Base-by-base conservation (phyloP, 192 early-diverging fungal genomes). In the Neocallimastix lanati region DNA sequence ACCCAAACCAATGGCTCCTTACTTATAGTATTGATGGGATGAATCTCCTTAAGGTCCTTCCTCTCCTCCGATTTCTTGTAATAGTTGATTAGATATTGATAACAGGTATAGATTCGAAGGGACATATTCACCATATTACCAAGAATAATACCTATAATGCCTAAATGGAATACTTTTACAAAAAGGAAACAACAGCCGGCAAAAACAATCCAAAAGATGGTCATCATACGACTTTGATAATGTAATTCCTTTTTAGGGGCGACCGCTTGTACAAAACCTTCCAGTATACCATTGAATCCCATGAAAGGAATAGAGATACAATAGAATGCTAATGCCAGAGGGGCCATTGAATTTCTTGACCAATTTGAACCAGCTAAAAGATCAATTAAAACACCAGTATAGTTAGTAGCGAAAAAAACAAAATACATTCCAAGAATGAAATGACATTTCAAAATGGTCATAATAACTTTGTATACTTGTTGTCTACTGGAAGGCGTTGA, bases 251-350 rank as follows among this genome's bases (percentile, higher is more conserved):
- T 80, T 50, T 88, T 84, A 9, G 92, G 85, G 0, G 92, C 97
- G 27, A 95, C 93, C 4, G 92, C 93, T 81, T 96, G 94, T 27
- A 97, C 88, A 84, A 96, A 98, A 2, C 93, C 93, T 82, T 99
- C 97, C 11, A 94, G 92, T 78, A 99, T 92, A 0, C 97, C 97
- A 83, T 99, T 99, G 30, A 96, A 78, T 16, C 95, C 97, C 93
- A 98, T 92, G 15, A 97, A 79, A 6, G 97, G 97, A 1, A 99
- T 88, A 86, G 96, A 99, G 36, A 93, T 80, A 80, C 95, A 97
- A 82, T 97, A 99, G 1, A 88, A 83, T 2, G 89, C 83, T 37
- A 98, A 84, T 0, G 92, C 90, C 3, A 37, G 35, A 0, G 92
- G 85, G 0, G 91, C 88, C 29, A 85, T 80, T 7, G 84, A 78